Conservation (phyloP, 2,329 filamentous ascomycete species). For the Cladobotryum protrusum region DNA sequence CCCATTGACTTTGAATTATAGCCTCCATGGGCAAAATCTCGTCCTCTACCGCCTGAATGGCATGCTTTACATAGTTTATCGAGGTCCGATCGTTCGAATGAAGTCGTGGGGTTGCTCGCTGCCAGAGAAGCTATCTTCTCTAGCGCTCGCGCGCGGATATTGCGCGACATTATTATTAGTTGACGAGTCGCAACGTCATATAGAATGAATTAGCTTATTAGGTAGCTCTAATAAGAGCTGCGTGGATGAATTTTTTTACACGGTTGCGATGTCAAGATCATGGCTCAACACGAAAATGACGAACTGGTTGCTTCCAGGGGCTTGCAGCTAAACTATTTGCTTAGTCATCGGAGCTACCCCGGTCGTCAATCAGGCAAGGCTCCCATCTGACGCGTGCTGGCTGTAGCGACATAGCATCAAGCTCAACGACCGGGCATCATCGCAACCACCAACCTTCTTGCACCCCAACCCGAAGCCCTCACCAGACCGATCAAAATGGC, state of each 20-base stretch:
- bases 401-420: conserved; percentile 22
- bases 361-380: conserved; percentile 37
- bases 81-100: conserved; percentile 57
- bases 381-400: conserved; percentile 42
- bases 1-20: conserved; percentile 29
- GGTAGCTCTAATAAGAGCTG: conserved; percentile 2
- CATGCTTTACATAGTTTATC: conserved; percentile 56
- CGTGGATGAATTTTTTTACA: conserved; percentile 2
- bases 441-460: conserved; percentile 11
- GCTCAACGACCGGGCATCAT: conserved; percentile 8
- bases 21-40: conserved; percentile 44
- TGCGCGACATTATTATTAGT: conserved; percentile 38
- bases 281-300: conserved; percentile 3
- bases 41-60: conserved; percentile 38
- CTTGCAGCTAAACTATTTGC: conserved; percentile 8
- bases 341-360: conserved; percentile 39
- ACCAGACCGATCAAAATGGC: conserved; percentile 41
- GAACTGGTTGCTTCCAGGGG: background rate
- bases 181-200: background rate
- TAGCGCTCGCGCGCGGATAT: conserved; percentile 56
- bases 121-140: conserved; percentile 61
- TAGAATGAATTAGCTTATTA: background rate
- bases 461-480: background rate
- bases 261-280: background rate
- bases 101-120: conserved; percentile 44